Percentiles rank a stretch among this genome's conserved stretches.
phyloP scores from a whole-genome alignment of 345 rosid species.

The Gossypium arboreum region DNA sequence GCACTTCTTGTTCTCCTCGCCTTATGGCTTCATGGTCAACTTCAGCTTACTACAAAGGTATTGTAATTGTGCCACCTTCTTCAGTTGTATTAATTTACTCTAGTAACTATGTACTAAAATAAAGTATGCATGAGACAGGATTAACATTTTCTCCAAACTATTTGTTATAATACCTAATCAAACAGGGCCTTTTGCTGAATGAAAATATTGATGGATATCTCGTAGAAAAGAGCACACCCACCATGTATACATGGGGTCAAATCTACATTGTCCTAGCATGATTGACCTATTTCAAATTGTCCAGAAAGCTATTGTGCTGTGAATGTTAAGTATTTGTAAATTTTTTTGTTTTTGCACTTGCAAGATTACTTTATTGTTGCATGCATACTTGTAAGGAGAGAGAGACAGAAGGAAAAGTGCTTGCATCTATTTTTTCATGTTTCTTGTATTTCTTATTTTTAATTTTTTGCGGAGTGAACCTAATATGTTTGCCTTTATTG shows the following conservation, averaged over 20 bases:
- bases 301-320: neutral
- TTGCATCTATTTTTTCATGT: neutral
- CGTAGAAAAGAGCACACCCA: neutral
- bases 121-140: neutral
- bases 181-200: neutral
- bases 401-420: neutral
- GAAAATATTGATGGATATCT: neutral
- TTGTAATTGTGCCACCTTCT: neutral
- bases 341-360: neutral
- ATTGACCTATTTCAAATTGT: neutral
- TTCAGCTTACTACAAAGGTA: conserved; percentile 79
- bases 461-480: neutral
- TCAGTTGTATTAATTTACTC: neutral
- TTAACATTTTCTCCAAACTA: neutral
- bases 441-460: neutral
- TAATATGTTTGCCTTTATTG: conserved; percentile 8
- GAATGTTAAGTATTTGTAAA: neutral
- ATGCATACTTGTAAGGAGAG: neutral
- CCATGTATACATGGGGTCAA: neutral
- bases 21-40: conserved; percentile 65
- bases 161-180: neutral
- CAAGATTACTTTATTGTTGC: neutral
- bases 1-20: conserved; percentile 57
- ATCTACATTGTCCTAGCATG: neutral
- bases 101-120: neutral